phyloP scores from a whole-genome alignment of 345 rosid genomes.

The Murraya paniculata region DNA sequence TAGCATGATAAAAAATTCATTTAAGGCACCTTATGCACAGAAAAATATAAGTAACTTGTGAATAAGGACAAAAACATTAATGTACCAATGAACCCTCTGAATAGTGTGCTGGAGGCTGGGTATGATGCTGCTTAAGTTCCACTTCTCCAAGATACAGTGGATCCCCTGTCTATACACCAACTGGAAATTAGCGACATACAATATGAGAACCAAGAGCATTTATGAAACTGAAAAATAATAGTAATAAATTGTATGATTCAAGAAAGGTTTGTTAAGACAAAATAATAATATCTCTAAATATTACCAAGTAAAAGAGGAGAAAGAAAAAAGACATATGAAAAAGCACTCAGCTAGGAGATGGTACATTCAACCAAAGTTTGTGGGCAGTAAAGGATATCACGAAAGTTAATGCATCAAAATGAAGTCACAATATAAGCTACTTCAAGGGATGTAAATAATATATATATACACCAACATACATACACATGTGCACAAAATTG shows the following conservation, averaged over 20 bases:
- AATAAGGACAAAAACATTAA: conserved; percentile 17
- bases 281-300: background rate
- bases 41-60: conserved; percentile 17
- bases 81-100: conserved; percentile 91
- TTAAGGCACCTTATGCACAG: background rate
- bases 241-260: background rate
- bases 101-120: conserved; percentile 83
- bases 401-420: conserved; percentile 3
- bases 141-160: conserved; percentile 43
- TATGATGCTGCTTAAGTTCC: conserved; percentile 71
- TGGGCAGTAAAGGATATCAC: background rate
- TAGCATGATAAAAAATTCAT: background rate
- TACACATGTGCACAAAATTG: background rate
- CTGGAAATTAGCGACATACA: conserved; percentile 8
- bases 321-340: background rate
- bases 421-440: background rate
- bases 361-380: background rate
- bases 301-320: background rate
- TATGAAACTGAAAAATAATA: background rate
- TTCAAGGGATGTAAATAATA: conserved; percentile 3
- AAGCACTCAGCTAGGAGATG: background rate
- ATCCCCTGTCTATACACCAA: conserved; percentile 57
- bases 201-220: background rate
- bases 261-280: background rate
- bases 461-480: background rate